phyloP scores from a whole-genome alignment of 2,329 filamentous ascomycete genomes.

The Curvularia sp. region DNA sequence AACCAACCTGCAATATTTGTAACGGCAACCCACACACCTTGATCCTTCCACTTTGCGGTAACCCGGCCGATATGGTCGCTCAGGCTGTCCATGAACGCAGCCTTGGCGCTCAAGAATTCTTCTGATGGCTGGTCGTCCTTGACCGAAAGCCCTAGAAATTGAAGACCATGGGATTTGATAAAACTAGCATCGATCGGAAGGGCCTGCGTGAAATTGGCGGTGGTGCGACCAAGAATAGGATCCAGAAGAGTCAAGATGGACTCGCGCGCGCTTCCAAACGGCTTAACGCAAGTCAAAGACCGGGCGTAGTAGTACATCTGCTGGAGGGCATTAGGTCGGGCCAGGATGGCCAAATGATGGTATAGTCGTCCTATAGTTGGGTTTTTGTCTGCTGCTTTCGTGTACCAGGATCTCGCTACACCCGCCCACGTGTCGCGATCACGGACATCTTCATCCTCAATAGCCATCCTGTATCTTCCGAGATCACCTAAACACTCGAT shows the following conservation, averaged over 20 bases:
- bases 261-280: conserved; percentile 72
- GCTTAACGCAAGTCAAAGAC: conserved; percentile 70
- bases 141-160: conserved; percentile 63
- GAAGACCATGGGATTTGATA: conserved; percentile 68
- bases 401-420: conserved; percentile 81
- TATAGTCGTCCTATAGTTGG: conserved; percentile 81
- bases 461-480: conserved; percentile 86
- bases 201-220: conserved; percentile 40
- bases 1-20: conserved; percentile 62
- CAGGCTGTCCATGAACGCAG: conserved; percentile 62
- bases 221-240: conserved; percentile 54
- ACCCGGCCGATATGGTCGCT: conserved; percentile 64
- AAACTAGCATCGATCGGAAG: conserved; percentile 65
- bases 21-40: conserved; percentile 66
- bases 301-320: conserved; percentile 78
- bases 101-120: conserved; percentile 55
- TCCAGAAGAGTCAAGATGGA: conserved; percentile 73
- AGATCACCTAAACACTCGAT: conserved; percentile 91
- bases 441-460: conserved; percentile 79
- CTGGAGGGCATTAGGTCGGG: conserved; percentile 71
- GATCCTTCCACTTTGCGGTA: conserved; percentile 62
- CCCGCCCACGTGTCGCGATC: conserved; percentile 83
- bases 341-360: conserved; percentile 84
- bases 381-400: conserved; percentile 76
- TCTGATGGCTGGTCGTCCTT: conserved; percentile 36